Percentiles rank a stretch among this genome's conserved stretches.
Evolutionary conservation across 345 rosid genomes (phyloP).

Genomic region (Hibiscus syriacus): DNA sequence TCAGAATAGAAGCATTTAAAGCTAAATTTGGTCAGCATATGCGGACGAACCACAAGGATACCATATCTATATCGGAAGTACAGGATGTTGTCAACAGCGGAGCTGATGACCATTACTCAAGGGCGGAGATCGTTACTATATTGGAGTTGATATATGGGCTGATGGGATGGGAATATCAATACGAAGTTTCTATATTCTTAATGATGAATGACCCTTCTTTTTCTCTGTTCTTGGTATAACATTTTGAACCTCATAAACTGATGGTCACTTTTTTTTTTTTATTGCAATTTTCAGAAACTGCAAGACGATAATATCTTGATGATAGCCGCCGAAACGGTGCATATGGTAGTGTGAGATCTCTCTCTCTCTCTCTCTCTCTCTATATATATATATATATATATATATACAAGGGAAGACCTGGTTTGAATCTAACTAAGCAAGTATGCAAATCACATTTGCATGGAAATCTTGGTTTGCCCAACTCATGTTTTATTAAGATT

Average conservation of each 20-base stretch:
- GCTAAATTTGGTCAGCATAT: constrained; percentile 71
- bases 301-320: constrained; percentile 89
- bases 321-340: constrained; percentile 72
- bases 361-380: too few relatives aligned
- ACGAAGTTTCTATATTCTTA: neutral
- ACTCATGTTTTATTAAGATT: neutral
- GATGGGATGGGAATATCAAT: neutral
- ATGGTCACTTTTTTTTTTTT: neutral
- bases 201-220: neutral
- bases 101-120: constrained; percentile 44
- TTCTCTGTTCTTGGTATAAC: neutral
- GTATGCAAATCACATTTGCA: neutral
- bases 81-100: constrained; percentile 56
- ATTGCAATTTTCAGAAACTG: constrained; percentile 65
- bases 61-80: constrained; percentile 64
- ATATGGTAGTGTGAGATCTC: constrained; percentile 50
- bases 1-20: constrained; percentile 71
- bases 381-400: too few relatives aligned
- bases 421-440: constrained; percentile 8
- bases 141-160: constrained; percentile 32
- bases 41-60: constrained; percentile 60
- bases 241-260: constrained; percentile 5
- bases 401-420: constrained; percentile 1
- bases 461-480: neutral
- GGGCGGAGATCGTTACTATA: constrained; percentile 56